These are phyloP conservation scores for Aspergillus sp. DNA, from an alignment of 2,329 filamentous ascomycete genomes.

Conservation along the genomic window DNA sequence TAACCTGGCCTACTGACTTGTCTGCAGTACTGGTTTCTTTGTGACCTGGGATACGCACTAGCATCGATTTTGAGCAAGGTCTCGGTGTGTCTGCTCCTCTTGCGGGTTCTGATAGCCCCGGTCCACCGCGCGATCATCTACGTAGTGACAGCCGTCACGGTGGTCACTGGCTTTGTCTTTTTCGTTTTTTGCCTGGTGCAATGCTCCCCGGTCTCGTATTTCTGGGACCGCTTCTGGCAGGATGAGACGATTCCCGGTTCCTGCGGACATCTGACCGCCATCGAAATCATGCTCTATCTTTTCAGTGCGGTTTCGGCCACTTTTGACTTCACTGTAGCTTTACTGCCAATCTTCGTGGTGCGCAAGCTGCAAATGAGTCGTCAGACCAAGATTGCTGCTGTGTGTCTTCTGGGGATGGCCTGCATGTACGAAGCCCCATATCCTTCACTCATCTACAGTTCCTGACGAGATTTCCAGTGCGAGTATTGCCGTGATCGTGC, in stretches of 20 bases:
- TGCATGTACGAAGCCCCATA: conserved; percentile 14
- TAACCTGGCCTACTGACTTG: neutral
- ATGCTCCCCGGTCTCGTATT: conserved; percentile 48
- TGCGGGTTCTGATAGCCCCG: conserved; percentile 44
- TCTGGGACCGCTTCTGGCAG: conserved; percentile 39
- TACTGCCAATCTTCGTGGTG: conserved; percentile 18
- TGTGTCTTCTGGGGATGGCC: conserved; percentile 19
- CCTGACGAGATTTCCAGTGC: conserved; percentile 12
- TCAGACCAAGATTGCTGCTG: conserved; percentile 17
- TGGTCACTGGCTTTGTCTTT: conserved; percentile 43
- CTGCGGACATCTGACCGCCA: conserved; percentile 10
- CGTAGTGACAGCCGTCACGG: conserved; percentile 39
- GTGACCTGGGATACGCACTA: conserved; percentile 49
- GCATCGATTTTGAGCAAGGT: conserved; percentile 47
- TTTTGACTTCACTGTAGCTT: conserved; percentile 18
- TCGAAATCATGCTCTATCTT: conserved; percentile 17
- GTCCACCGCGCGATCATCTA: conserved; percentile 47
- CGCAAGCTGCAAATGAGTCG: conserved; percentile 21
- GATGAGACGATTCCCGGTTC: conserved; percentile 3
- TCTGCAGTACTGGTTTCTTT: conserved; percentile 45
- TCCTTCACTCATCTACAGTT: neutral
- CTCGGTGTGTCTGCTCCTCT: conserved; percentile 49
- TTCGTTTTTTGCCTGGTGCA: conserved; percentile 50
- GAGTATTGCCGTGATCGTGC: conserved; percentile 18
- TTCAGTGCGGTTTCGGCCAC: conserved; percentile 18